Base-by-base conservation (phyloP, 139 green algal species). In the Chlorella sp. region DNA sequence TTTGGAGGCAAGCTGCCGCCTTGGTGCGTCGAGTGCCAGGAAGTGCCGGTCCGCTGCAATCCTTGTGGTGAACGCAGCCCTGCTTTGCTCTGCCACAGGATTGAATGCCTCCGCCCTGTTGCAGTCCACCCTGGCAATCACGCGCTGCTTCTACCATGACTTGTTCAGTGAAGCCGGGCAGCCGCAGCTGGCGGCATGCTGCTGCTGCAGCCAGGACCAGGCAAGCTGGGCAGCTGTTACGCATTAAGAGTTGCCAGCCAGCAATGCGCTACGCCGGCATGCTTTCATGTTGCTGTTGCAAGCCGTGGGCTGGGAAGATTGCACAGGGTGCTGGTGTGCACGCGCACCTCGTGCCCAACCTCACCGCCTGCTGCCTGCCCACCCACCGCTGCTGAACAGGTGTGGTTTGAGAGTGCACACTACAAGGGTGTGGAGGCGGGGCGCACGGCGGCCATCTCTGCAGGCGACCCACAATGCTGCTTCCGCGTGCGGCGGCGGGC, bases 121-220 rank as follows among this genome's bases (percentile, higher is more conserved):
- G 36, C 68, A 75, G 44, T 80, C 86, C 34, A 72, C 69, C 30
- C 72, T 91, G 4, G 81, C 68, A n/a, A 86, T 91, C 64, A 80
- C 5, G 36, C 78, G 69, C 15, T 91, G 87, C 71, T 82, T 91
- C 44, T 91, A 91, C 64, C 47, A 84, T 38, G 30, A 72, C 11
- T 28, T 91, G n/a, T 91, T 88, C 36, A n/a, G 16, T 1, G 47
- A 62, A 38, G 86, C 88, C 30, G 87, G 71, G n/a, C 34, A 80
- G 44, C 62, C 78, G 36, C 85, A 91, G 57, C 80, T 91, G 34
- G n/a, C 78, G 2, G n/a, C 34, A 34, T 80, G 67, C 55, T 89
- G 84, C 73, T 91, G 87, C 86, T 91, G 87, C 67, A 83, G 62
- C 30, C 84, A 88, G 39, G 87, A 91, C 83, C 63, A 63, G 64